Evolutionary conservation across 768 basidiomycete genomes (phyloP).

Genomic region (Hypsizygus marmoreus): DNA sequence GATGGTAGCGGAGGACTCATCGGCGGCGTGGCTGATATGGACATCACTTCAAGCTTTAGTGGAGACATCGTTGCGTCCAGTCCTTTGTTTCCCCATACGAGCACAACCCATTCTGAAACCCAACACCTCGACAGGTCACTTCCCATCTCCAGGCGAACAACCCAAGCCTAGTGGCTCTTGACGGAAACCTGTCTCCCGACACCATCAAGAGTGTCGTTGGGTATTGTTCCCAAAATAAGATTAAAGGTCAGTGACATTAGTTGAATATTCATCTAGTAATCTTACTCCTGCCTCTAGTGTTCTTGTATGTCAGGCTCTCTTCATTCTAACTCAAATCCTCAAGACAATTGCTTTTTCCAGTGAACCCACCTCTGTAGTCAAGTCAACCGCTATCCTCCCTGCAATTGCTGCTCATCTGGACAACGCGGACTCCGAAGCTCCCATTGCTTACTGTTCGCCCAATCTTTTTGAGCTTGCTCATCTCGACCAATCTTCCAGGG

Average conservation of each 20-base stretch:
- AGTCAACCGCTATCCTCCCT: conserved; percentile 70
- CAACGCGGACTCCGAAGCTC: conserved; percentile 29
- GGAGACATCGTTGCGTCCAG: conserved; percentile 42
- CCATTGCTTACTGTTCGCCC: conserved; percentile 77
- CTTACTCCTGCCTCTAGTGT: conserved; percentile 44
- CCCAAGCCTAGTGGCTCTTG: conserved; percentile 68
- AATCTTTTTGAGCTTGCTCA: conserved; percentile 79
- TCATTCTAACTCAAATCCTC: background rate
- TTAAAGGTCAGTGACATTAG: conserved; percentile 46
- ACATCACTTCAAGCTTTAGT: conserved; percentile 54
- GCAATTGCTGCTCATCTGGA: conserved; percentile 49
- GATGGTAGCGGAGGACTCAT: conserved; percentile 70
- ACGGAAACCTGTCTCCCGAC: conserved; percentile 69
- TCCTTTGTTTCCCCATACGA: background rate
- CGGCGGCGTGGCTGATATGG: conserved; percentile 94
- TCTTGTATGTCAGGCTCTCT: conserved; percentile 58
- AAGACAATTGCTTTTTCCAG: conserved; percentile 41
- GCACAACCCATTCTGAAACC: background rate
- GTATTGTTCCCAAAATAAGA: conserved; percentile 47
- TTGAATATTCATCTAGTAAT: conserved; percentile 5
- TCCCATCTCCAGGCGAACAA: conserved; percentile 45
- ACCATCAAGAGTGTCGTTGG: conserved; percentile 53
- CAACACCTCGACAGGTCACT: conserved; percentile 44
- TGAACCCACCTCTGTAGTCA: conserved; percentile 92
- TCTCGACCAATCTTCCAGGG: conserved; percentile 52